These are phyloP conservation scores for Cudoniella acicularis DNA, from an alignment of 495 filamentous ascomycete genomes.

Conservation along the genomic window DNA sequence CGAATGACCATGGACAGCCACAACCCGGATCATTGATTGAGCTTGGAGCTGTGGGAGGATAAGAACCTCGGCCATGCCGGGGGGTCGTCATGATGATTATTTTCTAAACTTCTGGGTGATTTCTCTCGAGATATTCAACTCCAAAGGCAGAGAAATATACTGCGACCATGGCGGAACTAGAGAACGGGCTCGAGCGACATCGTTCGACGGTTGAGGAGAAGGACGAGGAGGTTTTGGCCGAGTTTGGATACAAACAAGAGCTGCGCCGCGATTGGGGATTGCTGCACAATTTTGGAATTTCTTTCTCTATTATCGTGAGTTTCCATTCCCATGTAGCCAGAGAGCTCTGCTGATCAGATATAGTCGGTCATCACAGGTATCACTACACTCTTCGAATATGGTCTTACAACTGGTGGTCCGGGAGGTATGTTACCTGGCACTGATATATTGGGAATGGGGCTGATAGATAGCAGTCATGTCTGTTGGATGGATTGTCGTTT, in stretches of 20 bases:
- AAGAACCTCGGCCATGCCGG: not conserved
- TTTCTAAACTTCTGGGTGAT: not conserved
- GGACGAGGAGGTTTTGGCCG: conserved; percentile 53
- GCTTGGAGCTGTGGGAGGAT: not conserved
- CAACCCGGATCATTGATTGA: not conserved
- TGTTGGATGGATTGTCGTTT: conserved; percentile 57
- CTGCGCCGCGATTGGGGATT: conserved; percentile 57
- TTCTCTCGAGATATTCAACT: not conserved
- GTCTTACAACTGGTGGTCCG: conserved; percentile 54
- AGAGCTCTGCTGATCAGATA: conserved; percentile 3
- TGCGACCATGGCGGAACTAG: conserved; percentile 10
- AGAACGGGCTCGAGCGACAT: conserved; percentile 12
- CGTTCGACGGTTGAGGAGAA: conserved; percentile 26
- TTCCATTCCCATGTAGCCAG: not conserved
- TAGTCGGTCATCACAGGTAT: conserved; percentile 61
- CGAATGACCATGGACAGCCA: not conserved
- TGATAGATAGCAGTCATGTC: conserved; percentile 37
- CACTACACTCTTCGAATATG: conserved; percentile 54
- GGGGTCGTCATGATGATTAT: not conserved
- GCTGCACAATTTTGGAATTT: conserved; percentile 62
- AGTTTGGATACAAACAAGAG: conserved; percentile 63
- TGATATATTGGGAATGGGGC: not conserved
- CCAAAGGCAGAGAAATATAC: not conserved
- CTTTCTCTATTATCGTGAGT: conserved; percentile 62
- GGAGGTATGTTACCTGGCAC: conserved; percentile 39